Base-by-base conservation (phyloP, 2,329 filamentous ascomycete species). In the Arthrobotrys iridis region DNA sequence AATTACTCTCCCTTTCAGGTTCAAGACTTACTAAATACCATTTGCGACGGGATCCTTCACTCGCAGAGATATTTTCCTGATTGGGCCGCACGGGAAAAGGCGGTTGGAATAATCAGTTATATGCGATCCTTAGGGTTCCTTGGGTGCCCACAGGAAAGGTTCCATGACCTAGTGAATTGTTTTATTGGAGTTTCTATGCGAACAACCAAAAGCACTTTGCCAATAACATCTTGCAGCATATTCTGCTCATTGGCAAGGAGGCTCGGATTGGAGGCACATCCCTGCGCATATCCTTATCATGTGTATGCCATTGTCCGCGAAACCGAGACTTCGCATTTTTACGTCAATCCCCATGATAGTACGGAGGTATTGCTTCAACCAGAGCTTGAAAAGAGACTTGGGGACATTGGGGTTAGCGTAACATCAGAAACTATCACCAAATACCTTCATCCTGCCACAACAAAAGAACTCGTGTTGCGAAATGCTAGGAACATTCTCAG, bases 211-310 rank as follows among this genome's bases (percentile, higher is more conserved):
- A 89, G 91, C 26, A 94, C 93, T 0, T 85, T 97, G 6, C 95
- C 94, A 1, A 86, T 97, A 58, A 90, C 97, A 76, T 95, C 93
- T 1, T 90, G 90, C 65, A 90, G 90, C 73, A 96, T 98, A 77
- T 99, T 90, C 82, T 95, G 91, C 80, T 89, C 89, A 68, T 82
- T 98, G 13, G 93, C 93, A 0, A 86, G 87, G 64, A 87, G 91
- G 37, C 81, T 97, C 10, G 91, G 90, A 1, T 82, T 99, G 50
- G 86, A 90, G 78, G 92, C 93, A 0, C 88, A 88, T 33, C 93
- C 91, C 63, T 94, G 91, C 78, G 89, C 90, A 45, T 91, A 94
- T 79, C 93, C 94, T 2, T 91, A 88, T 77, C 93, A 97, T 80
- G 92, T 97, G 11, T 90, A 96, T 80, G 91, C 89, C 15, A 88